Evolutionary conservation across 768 basidiomycete genomes (phyloP).

Genomic region (Collybia sordida): DNA sequence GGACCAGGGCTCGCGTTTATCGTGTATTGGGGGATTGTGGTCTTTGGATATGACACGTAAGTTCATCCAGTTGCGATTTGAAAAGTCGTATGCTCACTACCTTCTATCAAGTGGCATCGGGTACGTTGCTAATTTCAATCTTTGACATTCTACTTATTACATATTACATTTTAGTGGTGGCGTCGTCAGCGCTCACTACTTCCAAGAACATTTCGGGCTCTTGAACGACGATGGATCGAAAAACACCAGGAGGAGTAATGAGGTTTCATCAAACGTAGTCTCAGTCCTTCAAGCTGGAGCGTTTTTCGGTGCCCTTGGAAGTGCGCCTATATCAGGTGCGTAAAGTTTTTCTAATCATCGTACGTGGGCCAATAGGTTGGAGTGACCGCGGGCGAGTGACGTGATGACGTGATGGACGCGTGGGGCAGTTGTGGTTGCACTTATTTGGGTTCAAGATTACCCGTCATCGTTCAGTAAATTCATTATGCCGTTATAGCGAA

Average conservation of each 20-base stretch:
- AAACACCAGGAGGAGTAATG: not conserved
- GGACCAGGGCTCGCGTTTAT: constrained; percentile 22
- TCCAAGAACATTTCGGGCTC: constrained; percentile 1
- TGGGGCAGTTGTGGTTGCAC: not conserved
- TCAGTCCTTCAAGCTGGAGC: constrained; percentile 5
- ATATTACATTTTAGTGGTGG: constrained; percentile 11
- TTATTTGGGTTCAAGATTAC: not conserved
- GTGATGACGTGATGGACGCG: no score
- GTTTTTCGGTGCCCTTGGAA: constrained; percentile 1
- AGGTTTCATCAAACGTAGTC: constrained; percentile 2
- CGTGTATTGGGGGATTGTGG: constrained; percentile 22
- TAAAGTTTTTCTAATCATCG: not conserved
- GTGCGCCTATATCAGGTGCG: constrained; percentile 1
- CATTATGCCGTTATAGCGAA: constrained; percentile 35
- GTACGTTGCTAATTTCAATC: constrained; percentile 7
- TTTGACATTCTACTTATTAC: not conserved
- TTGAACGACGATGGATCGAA: not conserved
- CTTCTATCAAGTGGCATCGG: constrained; percentile 16
- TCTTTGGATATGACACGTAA: constrained; percentile 25
- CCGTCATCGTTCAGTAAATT: not conserved
- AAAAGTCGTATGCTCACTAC: not conserved
- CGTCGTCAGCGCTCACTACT: constrained; percentile 10
- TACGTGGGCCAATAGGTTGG: constrained; percentile 33
- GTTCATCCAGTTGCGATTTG: not conserved
- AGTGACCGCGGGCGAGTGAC: constrained; percentile 39